These are phyloP conservation scores for Huntiella moniliformis DNA, from an alignment of 2,329 filamentous ascomycete species.

Conservation along the genomic window DNA sequence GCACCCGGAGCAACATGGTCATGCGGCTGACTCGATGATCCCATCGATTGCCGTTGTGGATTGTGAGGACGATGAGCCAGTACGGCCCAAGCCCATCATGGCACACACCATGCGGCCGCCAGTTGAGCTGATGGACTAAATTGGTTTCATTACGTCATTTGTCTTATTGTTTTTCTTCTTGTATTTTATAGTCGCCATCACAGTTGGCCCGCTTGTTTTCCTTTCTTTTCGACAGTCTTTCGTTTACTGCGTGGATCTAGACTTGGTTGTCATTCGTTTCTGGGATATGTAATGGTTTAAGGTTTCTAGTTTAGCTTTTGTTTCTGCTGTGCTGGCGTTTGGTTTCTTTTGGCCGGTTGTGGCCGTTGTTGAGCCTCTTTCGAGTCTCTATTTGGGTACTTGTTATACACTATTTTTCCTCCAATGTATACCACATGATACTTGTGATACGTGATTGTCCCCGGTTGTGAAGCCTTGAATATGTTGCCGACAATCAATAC, in stretches of 20 bases:
- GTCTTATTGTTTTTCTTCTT: neutral
- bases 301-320: neutral
- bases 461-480: too few species aligned
- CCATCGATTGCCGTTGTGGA: slow-evolving; percentile 51
- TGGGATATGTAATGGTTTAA: slow-evolving; percentile 13
- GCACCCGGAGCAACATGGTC: slow-evolving; percentile 36
- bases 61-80: slow-evolving; percentile 32
- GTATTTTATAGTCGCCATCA: neutral
- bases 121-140: slow-evolving; percentile 41
- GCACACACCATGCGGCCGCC: slow-evolving; percentile 45
- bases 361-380: too few species aligned
- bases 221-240: neutral
- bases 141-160: slow-evolving; percentile 1
- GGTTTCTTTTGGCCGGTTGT: too few species aligned
- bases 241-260: neutral
- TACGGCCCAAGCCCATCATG: slow-evolving; percentile 19
- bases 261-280: neutral
- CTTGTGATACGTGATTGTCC: too few species aligned
- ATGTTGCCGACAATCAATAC: too few species aligned
- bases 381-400: too few species aligned
- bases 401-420: too few species aligned
- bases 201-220: neutral
- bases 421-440: too few species aligned
- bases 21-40: slow-evolving; percentile 28
- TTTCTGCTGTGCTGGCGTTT: too few species aligned